A percentile compares a stretch with the other conserved stretches of the same genome.
phyloP scores from a whole-genome alignment of 352 stramenopile genomes.

The Phytophthora ramorum region DNA sequence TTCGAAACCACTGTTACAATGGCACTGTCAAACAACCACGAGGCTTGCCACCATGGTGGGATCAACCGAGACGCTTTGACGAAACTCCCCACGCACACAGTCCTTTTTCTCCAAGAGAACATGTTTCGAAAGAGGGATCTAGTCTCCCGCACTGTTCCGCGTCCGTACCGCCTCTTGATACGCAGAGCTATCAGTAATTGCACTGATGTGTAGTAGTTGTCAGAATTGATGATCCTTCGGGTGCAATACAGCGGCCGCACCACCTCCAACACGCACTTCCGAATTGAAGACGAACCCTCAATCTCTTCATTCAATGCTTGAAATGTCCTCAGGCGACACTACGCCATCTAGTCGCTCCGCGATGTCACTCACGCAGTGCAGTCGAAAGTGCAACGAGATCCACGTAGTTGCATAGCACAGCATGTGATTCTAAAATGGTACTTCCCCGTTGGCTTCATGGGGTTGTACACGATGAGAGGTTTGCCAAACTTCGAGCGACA shows the following conservation, averaged over 20 bases:
- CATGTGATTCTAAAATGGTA: slow-evolving; percentile 41
- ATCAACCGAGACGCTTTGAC: slow-evolving; percentile 21
- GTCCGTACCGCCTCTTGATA: slow-evolving; percentile 25
- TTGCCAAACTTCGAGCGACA: slow-evolving; percentile 6
- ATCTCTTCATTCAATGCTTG: slow-evolving; percentile 7
- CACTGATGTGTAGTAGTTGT: slow-evolving; percentile 49
- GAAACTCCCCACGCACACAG: slow-evolving; percentile 4
- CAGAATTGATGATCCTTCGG: slow-evolving; percentile 32
- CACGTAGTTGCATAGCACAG: slow-evolving; percentile 30
- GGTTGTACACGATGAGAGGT: slow-evolving; percentile 7
- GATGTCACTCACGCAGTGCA: slow-evolving; percentile 32
- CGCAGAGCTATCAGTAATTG: slow-evolving; percentile 25
- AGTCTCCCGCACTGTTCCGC: slow-evolving; percentile 24
- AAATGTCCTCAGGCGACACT: neutral
- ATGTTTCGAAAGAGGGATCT: slow-evolving; percentile 11
- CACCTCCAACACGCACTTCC: slow-evolving; percentile 38
- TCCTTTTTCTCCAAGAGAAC: slow-evolving; percentile 17
- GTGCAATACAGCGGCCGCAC: slow-evolving; percentile 20
- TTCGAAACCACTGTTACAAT: slow-evolving; percentile 36
- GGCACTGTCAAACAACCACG: slow-evolving; percentile 32
- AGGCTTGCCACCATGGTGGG: slow-evolving; percentile 26
- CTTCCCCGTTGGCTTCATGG: slow-evolving; percentile 21
- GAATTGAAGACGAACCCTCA: neutral
- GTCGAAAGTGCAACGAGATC: slow-evolving; percentile 32
- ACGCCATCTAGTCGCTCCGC: slow-evolving; percentile 21